Evolutionary conservation across 129 eudicot species (phyloP).

Genomic region (Deinandra increscens): DNA sequence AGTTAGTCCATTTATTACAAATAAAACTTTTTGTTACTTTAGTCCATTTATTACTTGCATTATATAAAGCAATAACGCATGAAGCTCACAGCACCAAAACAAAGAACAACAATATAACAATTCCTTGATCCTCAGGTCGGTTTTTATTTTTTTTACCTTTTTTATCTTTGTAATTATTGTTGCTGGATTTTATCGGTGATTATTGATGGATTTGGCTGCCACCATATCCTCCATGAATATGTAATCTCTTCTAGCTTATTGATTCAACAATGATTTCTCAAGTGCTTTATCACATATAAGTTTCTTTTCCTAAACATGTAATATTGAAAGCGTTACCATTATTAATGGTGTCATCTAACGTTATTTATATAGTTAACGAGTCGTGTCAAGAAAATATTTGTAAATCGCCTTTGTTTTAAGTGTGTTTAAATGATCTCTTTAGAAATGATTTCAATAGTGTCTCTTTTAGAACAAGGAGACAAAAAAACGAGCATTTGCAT

Average conservation of each 20-base stretch:
- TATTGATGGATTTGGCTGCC: no score
- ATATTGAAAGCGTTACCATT: not conserved
- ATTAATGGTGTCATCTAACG: conserved; percentile 4
- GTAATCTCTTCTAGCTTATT: not conserved
- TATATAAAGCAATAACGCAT: no score
- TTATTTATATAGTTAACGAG: not conserved
- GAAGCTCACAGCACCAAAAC: no score
- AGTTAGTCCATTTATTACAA: no score
- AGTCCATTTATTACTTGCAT: no score
- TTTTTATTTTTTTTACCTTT: no score
- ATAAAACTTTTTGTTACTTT: no score
- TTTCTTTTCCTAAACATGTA: not conserved
- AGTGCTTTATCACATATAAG: not conserved
- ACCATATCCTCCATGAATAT: not conserved
- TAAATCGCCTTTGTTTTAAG: not conserved
- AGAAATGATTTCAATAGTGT: conserved; percentile 3
- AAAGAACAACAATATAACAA: not conserved
- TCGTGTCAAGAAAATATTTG: not conserved
- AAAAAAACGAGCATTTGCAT: no score
- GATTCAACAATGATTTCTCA: not conserved
- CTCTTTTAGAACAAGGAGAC: no score
- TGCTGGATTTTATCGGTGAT: no score
- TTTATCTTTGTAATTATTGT: not conserved
- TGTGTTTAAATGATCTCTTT: not conserved
- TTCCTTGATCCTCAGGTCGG: no score